Evolutionary conservation across 768 basidiomycete genomes (phyloP), one percentile per base, ranked within the genome.

Genomic region (Xerocomellus intermedius): DNA sequence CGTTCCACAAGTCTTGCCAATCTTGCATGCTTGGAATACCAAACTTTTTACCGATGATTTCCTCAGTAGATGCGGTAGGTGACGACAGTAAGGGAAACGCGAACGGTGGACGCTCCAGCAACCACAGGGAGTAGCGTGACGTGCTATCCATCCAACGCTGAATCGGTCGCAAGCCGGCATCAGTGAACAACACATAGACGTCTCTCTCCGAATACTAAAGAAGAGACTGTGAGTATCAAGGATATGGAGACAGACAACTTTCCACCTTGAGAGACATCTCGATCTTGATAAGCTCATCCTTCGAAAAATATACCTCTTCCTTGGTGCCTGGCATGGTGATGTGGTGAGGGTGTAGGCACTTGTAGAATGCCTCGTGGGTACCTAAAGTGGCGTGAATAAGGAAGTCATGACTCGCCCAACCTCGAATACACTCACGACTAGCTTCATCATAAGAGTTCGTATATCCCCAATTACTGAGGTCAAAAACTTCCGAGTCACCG

Each of bases 231-330:
- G 7, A 63, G 35, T 19, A 51, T 19, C 14, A 35, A 36, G 2
- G 9, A 47, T 41, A 14, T n/a, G 5, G 6, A 1, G 9, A n/a
- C 6, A 8, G 13, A 47, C 57, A 32, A n/a, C 5, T 6, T 12
- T 73, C 45, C 61, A 92, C 94, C 82, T 98, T 99, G 69, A 86
- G 77, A 38, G 92, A 94, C 60, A 86, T 80, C 67, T 98, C 97
- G 41, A 98, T 84, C 59, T 89, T 85, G 58, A 99, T 66, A 28
- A 87, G 74, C 69, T 99, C 97, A 55, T 82, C 84, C 54, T 86
- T 72, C 8, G 75, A 69, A 64, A 99, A 89, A 9, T 66, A 59
- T 42, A 89, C 67, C 14, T 72, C 68, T 42, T 76, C 67, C 13
- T 77, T 60, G 8, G 70, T 75, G 3, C 69, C 69, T 0, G 85